Evolutionary conservation across 371 early-diverging fungal genomes (phyloP).

Genomic region (Mortierella sp.): DNA sequence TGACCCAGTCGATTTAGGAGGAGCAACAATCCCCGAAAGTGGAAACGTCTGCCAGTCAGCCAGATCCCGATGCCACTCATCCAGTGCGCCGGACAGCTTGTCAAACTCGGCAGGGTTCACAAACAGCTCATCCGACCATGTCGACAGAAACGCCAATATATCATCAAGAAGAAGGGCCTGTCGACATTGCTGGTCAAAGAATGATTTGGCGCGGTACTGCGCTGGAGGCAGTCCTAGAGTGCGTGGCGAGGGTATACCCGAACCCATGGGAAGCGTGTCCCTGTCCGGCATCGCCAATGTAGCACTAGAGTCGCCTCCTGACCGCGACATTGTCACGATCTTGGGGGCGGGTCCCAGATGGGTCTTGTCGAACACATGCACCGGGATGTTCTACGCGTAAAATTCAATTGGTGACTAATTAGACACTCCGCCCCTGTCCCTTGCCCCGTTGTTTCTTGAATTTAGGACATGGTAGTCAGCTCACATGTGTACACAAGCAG

Average conservation of each 20-base stretch:
- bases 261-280: slow-evolving; percentile 12
- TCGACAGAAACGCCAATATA: slow-evolving; percentile 40
- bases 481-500: too few relatives aligned
- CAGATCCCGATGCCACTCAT: slow-evolving; percentile 44
- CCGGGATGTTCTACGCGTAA: slow-evolving; percentile 40
- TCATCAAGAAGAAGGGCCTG: slow-evolving; percentile 48
- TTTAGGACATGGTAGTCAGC: neutral
- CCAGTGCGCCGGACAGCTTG: slow-evolving; percentile 32
- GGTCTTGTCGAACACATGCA: slow-evolving; percentile 53
- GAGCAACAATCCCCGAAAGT: slow-evolving; percentile 27
- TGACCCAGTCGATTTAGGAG: neutral
- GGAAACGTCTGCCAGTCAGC: slow-evolving; percentile 49
- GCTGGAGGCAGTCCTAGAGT: slow-evolving; percentile 27
- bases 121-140: slow-evolving; percentile 53
- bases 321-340: slow-evolving; percentile 7
- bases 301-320: neutral
- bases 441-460: too few relatives aligned
- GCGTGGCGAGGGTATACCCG: slow-evolving; percentile 7
- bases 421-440: neutral
- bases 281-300: neutral
- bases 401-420: neutral
- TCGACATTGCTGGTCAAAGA: slow-evolving; percentile 56
- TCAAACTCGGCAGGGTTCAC: slow-evolving; percentile 48
- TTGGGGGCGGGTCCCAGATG: slow-evolving; percentile 34
- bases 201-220: slow-evolving; percentile 32